Percentiles rank a stretch among this genome's conserved stretches.
Conservation (phyloP, 768 basidiomycete genomes). For the Kwoniella botswanensis region DNA sequence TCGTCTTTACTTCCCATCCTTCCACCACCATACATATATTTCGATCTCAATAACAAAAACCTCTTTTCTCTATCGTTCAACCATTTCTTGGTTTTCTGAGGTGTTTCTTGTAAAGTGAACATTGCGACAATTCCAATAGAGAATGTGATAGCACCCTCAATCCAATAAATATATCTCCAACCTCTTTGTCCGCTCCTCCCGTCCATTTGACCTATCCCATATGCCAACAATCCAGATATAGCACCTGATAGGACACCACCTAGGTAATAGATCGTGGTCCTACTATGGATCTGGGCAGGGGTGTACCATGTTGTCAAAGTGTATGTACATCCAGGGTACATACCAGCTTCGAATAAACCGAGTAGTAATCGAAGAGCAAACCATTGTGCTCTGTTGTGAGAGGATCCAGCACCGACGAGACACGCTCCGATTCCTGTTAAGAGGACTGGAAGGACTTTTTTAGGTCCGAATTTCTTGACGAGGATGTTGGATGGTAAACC, state of each 20-base stretch:
- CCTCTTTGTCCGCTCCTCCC: conserved; percentile 31
- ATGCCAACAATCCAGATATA: conserved; percentile 37
- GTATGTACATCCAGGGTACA: conserved; percentile 37
- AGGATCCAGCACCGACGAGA: conserved; percentile 34
- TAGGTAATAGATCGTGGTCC: conserved; percentile 37
- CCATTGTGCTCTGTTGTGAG: conserved; percentile 33
- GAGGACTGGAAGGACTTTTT: conserved; percentile 30
- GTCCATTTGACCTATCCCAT: conserved; percentile 33
- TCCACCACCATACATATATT: conserved; percentile 34
- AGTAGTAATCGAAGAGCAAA: conserved; percentile 34
- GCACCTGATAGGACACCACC: conserved; percentile 34
- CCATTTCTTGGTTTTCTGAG: conserved; percentile 34
- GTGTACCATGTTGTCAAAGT: conserved; percentile 45
- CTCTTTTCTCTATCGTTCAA: conserved; percentile 34
- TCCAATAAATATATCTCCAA: conserved; percentile 43
- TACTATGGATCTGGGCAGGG: conserved; percentile 33
- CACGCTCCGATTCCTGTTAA: conserved; percentile 23
- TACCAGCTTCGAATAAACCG: conserved; percentile 39
- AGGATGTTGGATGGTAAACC: conserved; percentile 36
- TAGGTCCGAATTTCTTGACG: conserved; percentile 40
- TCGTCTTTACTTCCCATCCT: conserved; percentile 22
- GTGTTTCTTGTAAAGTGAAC: conserved; percentile 34
- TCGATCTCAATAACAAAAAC: conserved; percentile 34
- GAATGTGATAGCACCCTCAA: conserved; percentile 40
- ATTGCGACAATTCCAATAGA: conserved; percentile 30